A percentile compares a stretch with the other conserved stretches of the same genome.
phyloP scores from a whole-genome alignment of 805 yeast species.

The Wickerhamomyces subpelliculosus region DNA sequence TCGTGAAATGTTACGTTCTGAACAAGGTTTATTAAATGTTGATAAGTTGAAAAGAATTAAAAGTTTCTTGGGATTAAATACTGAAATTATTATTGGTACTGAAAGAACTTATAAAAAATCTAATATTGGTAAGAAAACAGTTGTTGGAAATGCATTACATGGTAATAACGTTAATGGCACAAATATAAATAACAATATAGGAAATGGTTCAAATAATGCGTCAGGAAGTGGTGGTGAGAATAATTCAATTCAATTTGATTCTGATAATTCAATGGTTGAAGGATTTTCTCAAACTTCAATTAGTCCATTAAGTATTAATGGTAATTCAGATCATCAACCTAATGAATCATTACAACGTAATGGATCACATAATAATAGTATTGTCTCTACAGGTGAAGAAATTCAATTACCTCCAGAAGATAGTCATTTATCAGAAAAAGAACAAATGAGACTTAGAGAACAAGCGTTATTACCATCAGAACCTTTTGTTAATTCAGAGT shows the following conservation, averaged over 20 bases:
- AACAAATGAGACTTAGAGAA: conserved; percentile 45
- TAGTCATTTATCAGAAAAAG: conserved; percentile 46
- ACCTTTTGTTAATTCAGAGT: conserved; percentile 21
- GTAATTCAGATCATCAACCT: not conserved
- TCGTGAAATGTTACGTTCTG: conserved; percentile 12
- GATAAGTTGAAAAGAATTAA: conserved; percentile 69
- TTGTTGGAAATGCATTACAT: conserved; percentile 3
- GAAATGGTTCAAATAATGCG: too few species aligned
- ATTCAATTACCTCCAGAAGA: conserved; percentile 4
- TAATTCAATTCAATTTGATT: not conserved
- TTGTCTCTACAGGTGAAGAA: conserved; percentile 7
- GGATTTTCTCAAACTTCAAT: conserved; percentile 17
- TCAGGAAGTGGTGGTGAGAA: not conserved
- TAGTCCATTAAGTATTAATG: conserved; percentile 19
- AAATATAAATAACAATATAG: conserved; percentile 1
- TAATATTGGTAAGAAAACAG: conserved; percentile 9
- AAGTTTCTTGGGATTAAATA: conserved; percentile 74
- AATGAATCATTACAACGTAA: too few species aligned
- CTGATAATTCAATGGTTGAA: conserved; percentile 6
- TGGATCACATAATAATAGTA: not conserved
- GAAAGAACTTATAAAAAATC: conserved; percentile 32
- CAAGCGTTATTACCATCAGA: conserved; percentile 59
- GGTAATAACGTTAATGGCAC: not conserved
- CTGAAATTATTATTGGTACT: conserved; percentile 79
- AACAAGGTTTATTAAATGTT: conserved; percentile 57